Conservation (phyloP, 805 yeast species). For the Suhomyces prunicola region DNA sequence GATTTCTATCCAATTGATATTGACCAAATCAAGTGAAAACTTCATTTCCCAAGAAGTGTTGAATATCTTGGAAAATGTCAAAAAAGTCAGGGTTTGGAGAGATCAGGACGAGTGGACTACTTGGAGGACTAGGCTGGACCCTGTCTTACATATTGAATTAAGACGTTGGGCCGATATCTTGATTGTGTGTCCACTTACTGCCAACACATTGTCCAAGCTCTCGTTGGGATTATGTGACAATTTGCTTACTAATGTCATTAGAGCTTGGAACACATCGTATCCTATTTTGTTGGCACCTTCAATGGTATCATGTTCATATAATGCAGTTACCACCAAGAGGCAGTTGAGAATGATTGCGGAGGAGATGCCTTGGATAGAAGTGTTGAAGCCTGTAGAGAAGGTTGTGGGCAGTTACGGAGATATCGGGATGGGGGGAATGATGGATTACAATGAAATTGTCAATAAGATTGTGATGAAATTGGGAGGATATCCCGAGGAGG, state of each 20-base stretch:
- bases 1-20: slow-evolving; percentile 51
- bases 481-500: slow-evolving; percentile 50
- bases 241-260: slow-evolving; percentile 78
- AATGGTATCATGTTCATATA: slow-evolving; percentile 91
- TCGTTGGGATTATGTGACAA: slow-evolving; percentile 92
- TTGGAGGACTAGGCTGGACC: slow-evolving; percentile 83
- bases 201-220: slow-evolving; percentile 87
- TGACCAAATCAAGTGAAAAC: slow-evolving; percentile 52
- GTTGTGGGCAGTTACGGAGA: slow-evolving; percentile 92
- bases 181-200: slow-evolving; percentile 90
- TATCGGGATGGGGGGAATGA: slow-evolving; percentile 99
- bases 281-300: slow-evolving; percentile 93
- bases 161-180: slow-evolving; percentile 96
- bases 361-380: slow-evolving; percentile 93
- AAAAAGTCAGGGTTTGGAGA: slow-evolving; percentile 52
- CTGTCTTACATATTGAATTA: slow-evolving; percentile 90
- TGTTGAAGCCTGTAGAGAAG: slow-evolving; percentile 92
- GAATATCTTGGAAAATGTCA: slow-evolving; percentile 32
- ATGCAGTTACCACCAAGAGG: slow-evolving; percentile 80
- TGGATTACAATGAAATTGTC: slow-evolving; percentile 94
- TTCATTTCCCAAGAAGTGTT: slow-evolving; percentile 48
- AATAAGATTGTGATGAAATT: slow-evolving; percentile 75
- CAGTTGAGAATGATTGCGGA: slow-evolving; percentile 75
- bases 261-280: slow-evolving; percentile 93
- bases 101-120: slow-evolving; percentile 62